A percentile compares a stretch with the other conserved stretches of the same genome.
These are phyloP conservation scores for Baffinella frigidus DNA, from an alignment of 208 protist species.

Conservation along the genomic window DNA sequence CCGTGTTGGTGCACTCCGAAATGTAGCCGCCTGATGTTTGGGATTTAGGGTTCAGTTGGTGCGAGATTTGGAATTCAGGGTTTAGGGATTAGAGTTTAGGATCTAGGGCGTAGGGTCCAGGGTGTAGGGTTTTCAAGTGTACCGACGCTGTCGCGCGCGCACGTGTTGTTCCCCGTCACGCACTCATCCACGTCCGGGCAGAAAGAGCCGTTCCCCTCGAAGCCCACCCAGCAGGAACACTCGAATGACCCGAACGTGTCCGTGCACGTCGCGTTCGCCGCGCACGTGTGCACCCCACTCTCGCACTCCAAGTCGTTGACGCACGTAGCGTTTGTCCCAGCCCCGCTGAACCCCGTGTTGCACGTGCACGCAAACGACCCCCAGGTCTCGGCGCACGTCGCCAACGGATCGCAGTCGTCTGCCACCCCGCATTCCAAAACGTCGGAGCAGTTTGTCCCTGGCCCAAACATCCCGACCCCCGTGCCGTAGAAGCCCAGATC, in stretches of 20 bases:
- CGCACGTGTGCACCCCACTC: neutral
- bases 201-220: neutral
- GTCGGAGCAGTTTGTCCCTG: neutral
- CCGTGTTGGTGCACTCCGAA: neutral
- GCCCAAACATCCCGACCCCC: neutral
- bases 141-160: too few relatives aligned
- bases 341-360: constrained; percentile 17
- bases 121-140: too few relatives aligned
- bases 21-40: too few relatives aligned
- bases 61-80: too few relatives aligned
- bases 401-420: neutral
- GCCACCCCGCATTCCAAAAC: constrained; percentile 3
- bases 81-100: too few relatives aligned
- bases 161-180: neutral
- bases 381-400: constrained; percentile 23
- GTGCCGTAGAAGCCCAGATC: constrained; percentile 48
- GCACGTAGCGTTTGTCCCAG: constrained; percentile 26
- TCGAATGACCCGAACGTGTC: constrained; percentile 59
- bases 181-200: neutral
- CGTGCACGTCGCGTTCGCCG: constrained; percentile 29
- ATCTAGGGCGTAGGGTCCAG: too few relatives aligned
- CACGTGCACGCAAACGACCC: constrained; percentile 62
- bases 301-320: constrained; percentile 25
- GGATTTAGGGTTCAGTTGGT: too few relatives aligned
- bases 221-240: constrained; percentile 7